Evolutionary conservation across 2,329 filamentous ascomycete genomes (phyloP), one percentile per base, ranked within the genome.

Genomic region (Xylaria sp.): DNA sequence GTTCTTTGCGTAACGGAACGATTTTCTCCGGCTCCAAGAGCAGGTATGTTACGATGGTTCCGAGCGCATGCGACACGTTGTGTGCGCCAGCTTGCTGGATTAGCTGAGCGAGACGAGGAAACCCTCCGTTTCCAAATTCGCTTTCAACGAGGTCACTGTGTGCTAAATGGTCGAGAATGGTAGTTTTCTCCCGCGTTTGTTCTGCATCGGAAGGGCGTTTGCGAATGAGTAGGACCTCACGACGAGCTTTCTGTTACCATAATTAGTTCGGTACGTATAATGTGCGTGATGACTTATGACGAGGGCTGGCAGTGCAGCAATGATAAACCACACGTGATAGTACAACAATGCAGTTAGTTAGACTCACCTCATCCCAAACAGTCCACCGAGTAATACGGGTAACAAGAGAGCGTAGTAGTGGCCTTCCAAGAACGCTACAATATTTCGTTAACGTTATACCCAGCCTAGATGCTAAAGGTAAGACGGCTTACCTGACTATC

Each of bases 81-180:
- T 57, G 54, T 17, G 54, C 35, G 4, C 54, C 54, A 2, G 46
- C 54, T 43, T 57, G 54, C 15, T 57, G 46, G 13, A 57, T 57
- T 8, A 57, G 7, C 21, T 57, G 54, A 17, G 54, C 54, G 15
- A 57, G 44, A 35, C 54, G 54, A 4, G 44, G 54, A 35, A 57
- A 51, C 4, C 54, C 54, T 4, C 54, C 54, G 11, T 21, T 35
- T 1, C 54, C 54, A 19, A 57, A 15, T 27, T 57, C 54, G 11
- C 38, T 57, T 29, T 57, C 54, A 3, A 57, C 54, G 7, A 57
- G 46, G 5, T 48, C 19, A 5, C 54, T 57, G 27, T 57, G 44
- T 27, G 21, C 54, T 25, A 57, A 17, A 21, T 43, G 21, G 19
- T 57, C 54, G 19, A 57, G 54, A 23, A 51, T 37, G 17, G 54